Percentiles rank a stretch among this genome's conserved stretches.
Evolutionary conservation across 495 filamentous ascomycete genomes (phyloP).

Genomic region (Penicillium pancosmium): DNA sequence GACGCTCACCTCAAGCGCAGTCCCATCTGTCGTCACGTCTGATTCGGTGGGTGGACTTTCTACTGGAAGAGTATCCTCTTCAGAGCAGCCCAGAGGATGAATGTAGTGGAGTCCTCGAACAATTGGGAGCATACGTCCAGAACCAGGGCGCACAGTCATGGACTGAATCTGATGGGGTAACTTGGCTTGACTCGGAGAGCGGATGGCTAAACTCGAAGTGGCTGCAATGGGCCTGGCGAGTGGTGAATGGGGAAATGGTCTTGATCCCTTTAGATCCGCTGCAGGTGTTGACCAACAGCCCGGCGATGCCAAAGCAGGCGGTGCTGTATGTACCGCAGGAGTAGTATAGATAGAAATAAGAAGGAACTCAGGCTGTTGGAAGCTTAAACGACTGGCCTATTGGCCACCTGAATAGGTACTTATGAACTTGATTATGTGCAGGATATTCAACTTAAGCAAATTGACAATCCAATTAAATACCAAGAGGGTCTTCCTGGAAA

Average conservation of each 20-base stretch:
- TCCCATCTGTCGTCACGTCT: constrained; percentile 33
- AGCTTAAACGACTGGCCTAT: background rate
- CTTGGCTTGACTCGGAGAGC: constrained; percentile 28
- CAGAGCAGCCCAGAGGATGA: constrained; percentile 23
- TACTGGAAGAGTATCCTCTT: constrained; percentile 39
- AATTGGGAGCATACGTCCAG: constrained; percentile 24
- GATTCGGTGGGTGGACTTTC: constrained; percentile 39
- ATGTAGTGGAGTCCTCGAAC: constrained; percentile 2
- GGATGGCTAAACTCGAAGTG: constrained; percentile 47
- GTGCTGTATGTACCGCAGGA: constrained; percentile 47
- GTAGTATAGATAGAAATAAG: constrained; percentile 8
- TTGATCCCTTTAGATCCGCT: constrained; percentile 43
- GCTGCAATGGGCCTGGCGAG: constrained; percentile 46
- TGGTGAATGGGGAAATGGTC: constrained; percentile 43
- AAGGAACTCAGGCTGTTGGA: background rate
- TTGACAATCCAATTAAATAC: too few relatives aligned
- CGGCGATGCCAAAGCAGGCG: constrained; percentile 36
- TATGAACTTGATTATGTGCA: too few relatives aligned
- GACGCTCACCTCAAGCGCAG: constrained; percentile 19
- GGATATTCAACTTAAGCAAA: too few relatives aligned
- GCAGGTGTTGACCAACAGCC: constrained; percentile 29
- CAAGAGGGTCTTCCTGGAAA: too few relatives aligned
- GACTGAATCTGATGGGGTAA: constrained; percentile 17
- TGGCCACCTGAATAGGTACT: too few relatives aligned
- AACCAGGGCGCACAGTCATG: constrained; percentile 23